Percentiles rank a stretch among this genome's conserved stretches.
phyloP scores from a whole-genome alignment of 2,329 filamentous ascomycete species.

The Diaporthe vexans region DNA sequence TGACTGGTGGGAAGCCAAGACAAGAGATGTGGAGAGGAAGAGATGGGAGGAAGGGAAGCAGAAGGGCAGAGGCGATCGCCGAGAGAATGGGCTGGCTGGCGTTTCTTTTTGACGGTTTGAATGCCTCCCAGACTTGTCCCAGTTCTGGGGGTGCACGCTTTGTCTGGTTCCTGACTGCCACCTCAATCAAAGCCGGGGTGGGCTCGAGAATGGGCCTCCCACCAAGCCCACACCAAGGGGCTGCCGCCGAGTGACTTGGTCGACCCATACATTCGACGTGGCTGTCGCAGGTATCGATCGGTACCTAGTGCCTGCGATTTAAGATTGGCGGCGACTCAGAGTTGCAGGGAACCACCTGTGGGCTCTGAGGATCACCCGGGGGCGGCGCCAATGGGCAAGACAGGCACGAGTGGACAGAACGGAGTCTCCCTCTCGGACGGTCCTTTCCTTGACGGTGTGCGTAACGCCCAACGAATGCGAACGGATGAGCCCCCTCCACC shows the following conservation, averaged over 20 bases:
- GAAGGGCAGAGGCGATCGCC: slow-evolving; percentile 27
- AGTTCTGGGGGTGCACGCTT: too few relatives aligned
- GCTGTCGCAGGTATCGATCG: slow-evolving; percentile 15
- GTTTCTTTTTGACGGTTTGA: slow-evolving; percentile 25
- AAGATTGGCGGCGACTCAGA: slow-evolving; percentile 34
- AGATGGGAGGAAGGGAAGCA: slow-evolving; percentile 6
- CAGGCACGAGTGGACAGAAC: neutral
- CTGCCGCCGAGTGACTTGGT: slow-evolving; percentile 3
- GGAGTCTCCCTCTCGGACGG: neutral
- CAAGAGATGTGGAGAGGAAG: slow-evolving; percentile 19
- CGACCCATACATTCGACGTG: slow-evolving; percentile 20
- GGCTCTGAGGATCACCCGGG: slow-evolving; percentile 16
- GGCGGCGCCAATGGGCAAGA: slow-evolving; percentile 9
- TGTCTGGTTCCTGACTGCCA: slow-evolving; percentile 2
- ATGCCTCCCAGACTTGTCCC: neutral
- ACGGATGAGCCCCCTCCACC: slow-evolving; percentile 14
- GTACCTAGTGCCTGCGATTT: neutral
- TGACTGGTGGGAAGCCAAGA: slow-evolving; percentile 26
- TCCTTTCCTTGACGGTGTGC: slow-evolving; percentile 6
- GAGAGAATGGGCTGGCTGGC: slow-evolving; percentile 2
- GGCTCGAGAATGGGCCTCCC: slow-evolving; percentile 30
- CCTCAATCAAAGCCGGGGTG: slow-evolving; percentile 27
- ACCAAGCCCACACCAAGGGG: neutral
- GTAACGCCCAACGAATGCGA: slow-evolving; percentile 19
- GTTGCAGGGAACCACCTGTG: slow-evolving; percentile 23